These are phyloP conservation scores for Macroventuria anomochaeta DNA, from an alignment of 2,329 filamentous ascomycete genomes.

Conservation along the genomic window DNA sequence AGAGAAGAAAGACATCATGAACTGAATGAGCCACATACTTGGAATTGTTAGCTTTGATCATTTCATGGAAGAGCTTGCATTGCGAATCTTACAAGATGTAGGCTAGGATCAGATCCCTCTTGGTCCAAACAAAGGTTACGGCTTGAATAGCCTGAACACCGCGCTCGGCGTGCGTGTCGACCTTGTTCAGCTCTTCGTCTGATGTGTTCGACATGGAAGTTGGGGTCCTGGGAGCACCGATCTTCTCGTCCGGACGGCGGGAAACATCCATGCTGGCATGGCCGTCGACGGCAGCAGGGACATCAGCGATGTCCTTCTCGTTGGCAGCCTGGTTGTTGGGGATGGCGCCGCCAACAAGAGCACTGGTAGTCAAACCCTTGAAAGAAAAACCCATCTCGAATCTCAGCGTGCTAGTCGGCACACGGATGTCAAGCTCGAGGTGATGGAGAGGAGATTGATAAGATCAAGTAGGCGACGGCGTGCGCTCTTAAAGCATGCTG, in stretches of 20 bases:
- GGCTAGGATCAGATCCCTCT: conserved; percentile 34
- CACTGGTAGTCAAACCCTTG: conserved; percentile 39
- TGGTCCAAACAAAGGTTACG: conserved; percentile 37
- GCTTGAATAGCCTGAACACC: conserved; percentile 42
- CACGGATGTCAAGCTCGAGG: conserved; percentile 6
- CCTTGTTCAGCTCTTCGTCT: conserved; percentile 42
- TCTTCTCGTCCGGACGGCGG: conserved; percentile 35
- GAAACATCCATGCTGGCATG: conserved; percentile 37
- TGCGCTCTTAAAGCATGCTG: conserved; percentile 30
- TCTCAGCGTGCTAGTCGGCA: background rate
- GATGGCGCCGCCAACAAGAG: conserved; percentile 31
- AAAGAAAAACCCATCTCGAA: conserved; percentile 42
- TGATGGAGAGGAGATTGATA: conserved; percentile 33
- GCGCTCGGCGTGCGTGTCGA: conserved; percentile 37
- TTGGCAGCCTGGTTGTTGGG: conserved; percentile 17
- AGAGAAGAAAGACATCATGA: conserved; percentile 56
- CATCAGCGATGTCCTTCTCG: conserved; percentile 36
- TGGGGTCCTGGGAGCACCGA: conserved; percentile 29
- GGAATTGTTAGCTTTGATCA: conserved; percentile 16
- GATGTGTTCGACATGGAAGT: conserved; percentile 23
- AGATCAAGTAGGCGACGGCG: conserved; percentile 26
- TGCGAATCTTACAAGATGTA: conserved; percentile 36
- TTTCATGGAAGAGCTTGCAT: background rate
- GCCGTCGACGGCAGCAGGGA: conserved; percentile 37
- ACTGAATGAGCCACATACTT: conserved; percentile 52